phyloP scores from a whole-genome alignment of 345 rosid species.

The Cardamine occulta region DNA sequence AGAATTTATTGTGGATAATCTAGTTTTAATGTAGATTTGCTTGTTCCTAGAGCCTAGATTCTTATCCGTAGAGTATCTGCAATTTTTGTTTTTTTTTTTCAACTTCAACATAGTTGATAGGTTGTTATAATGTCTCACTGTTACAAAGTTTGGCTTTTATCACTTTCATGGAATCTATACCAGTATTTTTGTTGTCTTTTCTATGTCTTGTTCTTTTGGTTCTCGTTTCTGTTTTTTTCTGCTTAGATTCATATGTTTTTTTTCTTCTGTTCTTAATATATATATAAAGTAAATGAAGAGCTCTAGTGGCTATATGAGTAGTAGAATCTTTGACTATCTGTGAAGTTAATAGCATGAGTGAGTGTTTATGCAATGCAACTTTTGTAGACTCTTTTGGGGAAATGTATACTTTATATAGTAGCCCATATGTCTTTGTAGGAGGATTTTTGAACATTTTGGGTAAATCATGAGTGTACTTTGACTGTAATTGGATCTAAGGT shows the following conservation, averaged over 20 bases:
- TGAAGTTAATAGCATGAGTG: neutral
- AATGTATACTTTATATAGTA: neutral
- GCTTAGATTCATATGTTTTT: neutral
- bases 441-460: neutral
- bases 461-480: neutral
- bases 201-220: neutral
- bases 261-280: too few relatives aligned
- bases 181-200: neutral
- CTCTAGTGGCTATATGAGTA: neutral
- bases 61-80: neutral
- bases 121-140: conserved; percentile 33
- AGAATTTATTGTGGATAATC: neutral
- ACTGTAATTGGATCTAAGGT: conserved; percentile 12
- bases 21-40: neutral
- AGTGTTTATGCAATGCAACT: neutral
- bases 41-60: neutral
- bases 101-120: neutral
- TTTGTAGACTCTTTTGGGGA: neutral
- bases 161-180: neutral
- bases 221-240: neutral
- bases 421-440: conserved; percentile 14
- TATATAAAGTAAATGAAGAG: neutral
- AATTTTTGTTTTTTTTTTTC: neutral
- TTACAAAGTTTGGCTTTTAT: conserved; percentile 3
- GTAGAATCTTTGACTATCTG: neutral